Percentiles rank a stretch among this genome's conserved stretches.
These are phyloP conservation scores for Blastomyces silverae DNA, from an alignment of 2,329 filamentous ascomycete species.

Conservation along the genomic window DNA sequence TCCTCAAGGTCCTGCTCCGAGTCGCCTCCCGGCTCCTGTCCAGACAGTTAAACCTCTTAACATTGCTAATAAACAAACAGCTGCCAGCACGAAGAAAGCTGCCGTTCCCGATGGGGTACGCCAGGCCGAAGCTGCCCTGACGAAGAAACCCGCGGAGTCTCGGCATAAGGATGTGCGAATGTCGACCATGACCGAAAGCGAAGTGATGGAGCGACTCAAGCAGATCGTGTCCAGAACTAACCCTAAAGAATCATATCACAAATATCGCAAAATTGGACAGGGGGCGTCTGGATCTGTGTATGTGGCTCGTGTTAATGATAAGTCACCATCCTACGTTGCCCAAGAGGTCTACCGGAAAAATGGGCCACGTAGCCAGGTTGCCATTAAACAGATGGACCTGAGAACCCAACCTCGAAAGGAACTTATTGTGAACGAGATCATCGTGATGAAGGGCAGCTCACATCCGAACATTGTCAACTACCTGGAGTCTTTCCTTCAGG, in stretches of 20 bases:
- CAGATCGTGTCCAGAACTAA: conserved; percentile 95
- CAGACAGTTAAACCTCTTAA: conserved; percentile 69
- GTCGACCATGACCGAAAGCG: conserved; percentile 95
- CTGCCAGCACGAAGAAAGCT: conserved; percentile 43
- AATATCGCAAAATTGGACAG: conserved; percentile 99
- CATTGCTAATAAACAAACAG: conserved; percentile 59
- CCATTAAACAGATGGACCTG: conserved; percentile 99
- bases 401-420: conserved; percentile 96
- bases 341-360: conserved; percentile 71
- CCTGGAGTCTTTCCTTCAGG: conserved; percentile 90
- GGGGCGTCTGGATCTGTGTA: conserved; percentile 97
- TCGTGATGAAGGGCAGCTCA: conserved; percentile 99
- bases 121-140: conserved; percentile 82
- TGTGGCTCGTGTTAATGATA: conserved; percentile 89
- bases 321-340: conserved; percentile 71
- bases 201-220: conserved; percentile 93
- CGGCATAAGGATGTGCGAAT: conserved; percentile 91
- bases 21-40: conserved; percentile 52
- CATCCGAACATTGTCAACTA: conserved; percentile 99
- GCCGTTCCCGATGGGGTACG: conserved; percentile 61
- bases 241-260: conserved; percentile 90
- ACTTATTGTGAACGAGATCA: conserved; percentile 97
- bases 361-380: conserved; percentile 78
- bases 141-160: conserved; percentile 65
- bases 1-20: conserved; percentile 47